Evolutionary conservation across 2,329 filamentous ascomycete genomes (phyloP).

Genomic region (Fusarium pseudonygamai): DNA sequence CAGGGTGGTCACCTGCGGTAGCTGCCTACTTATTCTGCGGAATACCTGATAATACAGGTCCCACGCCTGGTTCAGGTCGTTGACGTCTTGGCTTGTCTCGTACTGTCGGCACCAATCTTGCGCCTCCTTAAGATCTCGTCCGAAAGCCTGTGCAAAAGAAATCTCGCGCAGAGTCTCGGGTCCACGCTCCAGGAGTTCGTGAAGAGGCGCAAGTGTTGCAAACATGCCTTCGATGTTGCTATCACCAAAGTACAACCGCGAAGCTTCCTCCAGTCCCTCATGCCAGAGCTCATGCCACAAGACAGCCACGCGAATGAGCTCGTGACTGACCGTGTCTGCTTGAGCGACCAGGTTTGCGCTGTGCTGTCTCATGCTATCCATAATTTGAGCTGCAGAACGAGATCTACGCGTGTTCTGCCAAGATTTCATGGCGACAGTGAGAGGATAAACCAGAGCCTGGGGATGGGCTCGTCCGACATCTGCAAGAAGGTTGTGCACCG

Average conservation of each 20-base stretch:
- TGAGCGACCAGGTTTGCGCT: constrained; percentile 93
- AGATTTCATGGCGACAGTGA: constrained; percentile 98
- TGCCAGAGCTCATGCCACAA: constrained; percentile 99
- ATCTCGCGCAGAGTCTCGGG: constrained; percentile 95
- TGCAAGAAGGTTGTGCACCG: constrained; percentile 90
- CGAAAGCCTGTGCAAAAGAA: constrained; percentile 97
- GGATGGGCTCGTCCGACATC: constrained; percentile 95
- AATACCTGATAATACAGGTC: constrained; percentile 99
- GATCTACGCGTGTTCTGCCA: constrained; percentile 82
- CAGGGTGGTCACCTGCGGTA: constrained; percentile 90
- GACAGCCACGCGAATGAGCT: constrained; percentile 95
- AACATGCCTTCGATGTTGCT: constrained; percentile 99
- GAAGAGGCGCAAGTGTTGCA: constrained; percentile 84
- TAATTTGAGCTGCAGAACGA: constrained; percentile 88
- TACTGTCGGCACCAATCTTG: constrained; percentile 97
- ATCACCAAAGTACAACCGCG: constrained; percentile 94
- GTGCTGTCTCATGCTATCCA: constrained; percentile 98
- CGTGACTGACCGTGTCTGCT: constrained; percentile 92
- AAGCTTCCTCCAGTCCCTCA: constrained; percentile 96
- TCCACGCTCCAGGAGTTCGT: constrained; percentile 89
- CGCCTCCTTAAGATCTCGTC: constrained; percentile 92
- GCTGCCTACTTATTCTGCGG: constrained; percentile 90
- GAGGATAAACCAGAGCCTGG: constrained; percentile 93
- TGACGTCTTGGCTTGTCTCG: constrained; percentile 85
- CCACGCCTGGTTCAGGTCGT: constrained; percentile 97